phyloP scores from a whole-genome alignment of 805 yeast species.

The Metschnikowia lunata region DNA sequence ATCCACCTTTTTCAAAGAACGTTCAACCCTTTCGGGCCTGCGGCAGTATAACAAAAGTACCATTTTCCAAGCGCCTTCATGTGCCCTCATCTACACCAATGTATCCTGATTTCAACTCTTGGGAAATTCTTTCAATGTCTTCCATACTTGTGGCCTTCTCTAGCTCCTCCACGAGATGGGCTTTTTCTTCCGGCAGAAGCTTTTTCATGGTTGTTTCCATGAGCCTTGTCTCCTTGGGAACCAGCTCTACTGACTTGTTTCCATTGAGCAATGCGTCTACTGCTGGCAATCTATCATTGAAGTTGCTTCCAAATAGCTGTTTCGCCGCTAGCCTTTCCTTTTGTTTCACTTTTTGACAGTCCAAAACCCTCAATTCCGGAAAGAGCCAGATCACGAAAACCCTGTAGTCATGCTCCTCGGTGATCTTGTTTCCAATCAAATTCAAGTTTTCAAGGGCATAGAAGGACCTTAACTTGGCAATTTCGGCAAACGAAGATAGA shows the following conservation, averaged over 20 bases:
- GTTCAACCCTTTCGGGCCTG: too few species aligned
- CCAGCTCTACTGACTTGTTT: not conserved
- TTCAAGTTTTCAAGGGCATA: conserved; percentile 32
- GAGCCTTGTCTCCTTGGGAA: conserved; percentile 26
- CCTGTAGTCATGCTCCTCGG: conserved; percentile 51
- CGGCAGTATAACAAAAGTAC: too few species aligned
- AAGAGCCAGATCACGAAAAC: conserved; percentile 53
- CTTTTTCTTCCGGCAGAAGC: conserved; percentile 52
- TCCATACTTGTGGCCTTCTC: conserved; percentile 62
- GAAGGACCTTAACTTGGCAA: conserved; percentile 20
- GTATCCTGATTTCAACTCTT: conserved; percentile 12
- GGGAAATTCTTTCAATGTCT: conserved; percentile 71
- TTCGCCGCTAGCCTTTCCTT: conserved; percentile 47
- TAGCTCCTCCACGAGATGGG: conserved; percentile 48
- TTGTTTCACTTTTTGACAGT: conserved; percentile 58
- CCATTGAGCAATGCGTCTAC: conserved; percentile 24
- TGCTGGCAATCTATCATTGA: conserved; percentile 23
- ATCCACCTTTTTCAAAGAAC: not conserved
- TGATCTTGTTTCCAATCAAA: conserved; percentile 57
- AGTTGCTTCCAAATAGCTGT: conserved; percentile 35
- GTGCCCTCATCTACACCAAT: not conserved
- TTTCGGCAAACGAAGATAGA: conserved; percentile 40
- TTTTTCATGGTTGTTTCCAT: conserved; percentile 37
- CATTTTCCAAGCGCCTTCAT: too few species aligned
- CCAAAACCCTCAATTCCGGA: conserved; percentile 63